Base-by-base conservation (phyloP, 352 stramenopile species). In the Aphanomyces stellatus region DNA sequence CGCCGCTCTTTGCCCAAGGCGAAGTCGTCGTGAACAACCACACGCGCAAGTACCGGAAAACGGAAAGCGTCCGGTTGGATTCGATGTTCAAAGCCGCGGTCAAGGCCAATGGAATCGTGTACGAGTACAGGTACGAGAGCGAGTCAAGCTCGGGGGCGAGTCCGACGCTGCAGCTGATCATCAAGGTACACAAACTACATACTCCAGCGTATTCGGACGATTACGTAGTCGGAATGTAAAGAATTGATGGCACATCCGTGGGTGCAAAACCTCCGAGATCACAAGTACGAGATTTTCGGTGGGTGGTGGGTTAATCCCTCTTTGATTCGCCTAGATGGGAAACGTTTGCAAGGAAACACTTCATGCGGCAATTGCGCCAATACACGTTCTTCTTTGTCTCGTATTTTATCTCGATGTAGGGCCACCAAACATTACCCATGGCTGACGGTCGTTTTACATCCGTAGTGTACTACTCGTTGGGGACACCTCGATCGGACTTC, bases 101-200 rank as follows among this genome's bases (percentile, higher is more conserved):
- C 8, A 51, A 92, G 25, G 81, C 84, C 0, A 92, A 89, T 62
- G 84, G 82, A 15, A 88, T 92, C 48, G 59, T 92, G 41, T 91
- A 89, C 69, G 84, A 92, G 68, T 92, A 91, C 51, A 64, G 83
- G n/a, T 92, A 91, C 60, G 82, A 92, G 34, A 74, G 88, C 25
- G 84, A 92, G 63, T 86, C 87, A 35, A 72, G 78, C 0, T 79
- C 80, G 31, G 72, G 81, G 2, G 63, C 70, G 3, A 91, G 84
- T 41, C 78, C 79, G 27, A 90, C 84, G 10, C 59, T 92, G 19
- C 68, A 69, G 40, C 60, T 88, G 10, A 85, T 92, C 19, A 61
- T 90, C 0, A 69, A 91, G 74, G 84, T 92, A 63, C 6, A 68
- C 48, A 41, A 35, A 55, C 46, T 10, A 15, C 8, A 25, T 8